Conservation (phyloP, 2,329 filamentous ascomycete species). For the Nigrospora oryzae region DNA sequence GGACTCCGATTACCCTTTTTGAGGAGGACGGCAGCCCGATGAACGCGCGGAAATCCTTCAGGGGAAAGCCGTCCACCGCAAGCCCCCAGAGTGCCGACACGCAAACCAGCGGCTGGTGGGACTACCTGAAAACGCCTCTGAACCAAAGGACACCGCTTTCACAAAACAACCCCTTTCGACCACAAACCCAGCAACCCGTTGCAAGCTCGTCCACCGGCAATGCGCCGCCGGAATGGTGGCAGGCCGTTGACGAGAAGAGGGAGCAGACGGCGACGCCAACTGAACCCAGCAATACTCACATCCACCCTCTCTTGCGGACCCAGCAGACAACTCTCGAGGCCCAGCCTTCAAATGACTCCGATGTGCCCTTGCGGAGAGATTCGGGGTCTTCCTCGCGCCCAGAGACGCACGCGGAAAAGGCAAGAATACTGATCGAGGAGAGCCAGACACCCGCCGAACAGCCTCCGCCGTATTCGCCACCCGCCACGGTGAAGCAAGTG, state of each 20-base stretch:
- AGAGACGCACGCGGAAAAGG: constrained; percentile 26
- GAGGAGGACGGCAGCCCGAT: constrained; percentile 55
- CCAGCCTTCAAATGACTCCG: no score
- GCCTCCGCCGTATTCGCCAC: constrained; percentile 49
- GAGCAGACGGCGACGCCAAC: background rate
- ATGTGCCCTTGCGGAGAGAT: background rate
- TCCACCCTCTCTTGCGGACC: no score
- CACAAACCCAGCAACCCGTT: constrained; percentile 18
- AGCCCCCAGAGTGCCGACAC: constrained; percentile 43
- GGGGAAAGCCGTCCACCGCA: constrained; percentile 25
- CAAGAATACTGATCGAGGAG: constrained; percentile 27
- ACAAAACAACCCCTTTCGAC: constrained; percentile 32
- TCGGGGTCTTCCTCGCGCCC: constrained; percentile 8
- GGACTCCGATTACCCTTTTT: constrained; percentile 57
- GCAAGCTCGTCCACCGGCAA: constrained; percentile 2
- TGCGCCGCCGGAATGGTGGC: constrained; percentile 18
- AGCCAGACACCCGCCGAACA: constrained; percentile 26
- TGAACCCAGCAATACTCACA: no score
- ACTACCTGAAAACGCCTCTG: constrained; percentile 59
- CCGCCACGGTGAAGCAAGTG: constrained; percentile 28
- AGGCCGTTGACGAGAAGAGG: constrained; percentile 9
- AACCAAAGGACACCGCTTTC: background rate
- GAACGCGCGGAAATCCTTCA: constrained; percentile 27
- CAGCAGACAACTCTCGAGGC: no score
- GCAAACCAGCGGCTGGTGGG: constrained; percentile 68